Base-by-base conservation (phyloP, 441 rosid species). In the Sinapis alba region DNA sequence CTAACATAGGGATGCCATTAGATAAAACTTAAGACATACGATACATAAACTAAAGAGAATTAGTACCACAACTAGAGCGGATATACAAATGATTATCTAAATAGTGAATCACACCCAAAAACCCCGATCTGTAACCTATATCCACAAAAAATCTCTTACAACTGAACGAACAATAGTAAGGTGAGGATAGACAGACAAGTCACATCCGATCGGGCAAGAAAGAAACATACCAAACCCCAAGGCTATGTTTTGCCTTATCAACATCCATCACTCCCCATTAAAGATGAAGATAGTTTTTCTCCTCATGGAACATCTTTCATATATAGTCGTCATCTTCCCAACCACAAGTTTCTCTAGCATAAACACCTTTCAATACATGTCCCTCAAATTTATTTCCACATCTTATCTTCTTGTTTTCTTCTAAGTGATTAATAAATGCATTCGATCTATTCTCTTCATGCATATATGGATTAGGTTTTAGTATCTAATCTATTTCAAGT, bases 181-280 rank as follows among this genome's bases (percentile, higher is more conserved):
- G 91, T 78, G 83, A 73, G 79, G 87, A 79, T 51, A 79, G 28
- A 60, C 76, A 74, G 94, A 86, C 96, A 86, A 69, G 88, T 88
- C 92, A 86, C 87, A 82, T 90, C 73, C 90, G 61, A 34, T 12
- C 5, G 36, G 21, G 26, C 41, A 63, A 32, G 15, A 53, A 47
- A 81, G 79, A 85, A 68, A 75, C 74, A 75, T 75, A 85, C 89
- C 67, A 85, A 83, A 86, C 89, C 89, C 76, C 83, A 63, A 18
- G 81, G 61, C 72, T 56, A 82, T 84, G 85, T 76, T 84, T 81
- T 83, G 92, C 87, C 79, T 79, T 79, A 82, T 88, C 93, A 81
- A 75, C 82, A 59, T 86, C 90, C 69, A 74, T 88, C 84, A 81
- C 77, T 62, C 54, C 53, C 76, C 79, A 72, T 83, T 56, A 70